Evolutionary conservation across 2,329 filamentous ascomycete genomes (phyloP).

Genomic region (Colletotrichum melonis): DNA sequence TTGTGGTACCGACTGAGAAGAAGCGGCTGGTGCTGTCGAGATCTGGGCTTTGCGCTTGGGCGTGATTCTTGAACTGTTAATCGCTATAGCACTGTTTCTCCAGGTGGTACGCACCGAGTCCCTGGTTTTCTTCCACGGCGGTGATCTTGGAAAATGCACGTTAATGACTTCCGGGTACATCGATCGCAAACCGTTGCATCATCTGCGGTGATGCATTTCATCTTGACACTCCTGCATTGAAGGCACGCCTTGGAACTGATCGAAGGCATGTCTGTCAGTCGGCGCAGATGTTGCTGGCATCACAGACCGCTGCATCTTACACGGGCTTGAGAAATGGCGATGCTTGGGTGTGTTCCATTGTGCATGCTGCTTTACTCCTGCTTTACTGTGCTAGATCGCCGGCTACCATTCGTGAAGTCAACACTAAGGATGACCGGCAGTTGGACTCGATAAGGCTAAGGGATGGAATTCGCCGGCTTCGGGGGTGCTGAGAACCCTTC

Average conservation of each 20-base stretch:
- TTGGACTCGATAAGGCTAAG: background rate
- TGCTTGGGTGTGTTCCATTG: background rate
- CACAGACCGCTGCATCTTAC: background rate
- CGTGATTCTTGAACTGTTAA: background rate
- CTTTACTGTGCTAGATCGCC: background rate
- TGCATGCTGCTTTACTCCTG: background rate
- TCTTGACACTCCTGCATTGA: constrained; percentile 51
- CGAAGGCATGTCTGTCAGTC: background rate
- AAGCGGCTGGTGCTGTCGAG: background rate
- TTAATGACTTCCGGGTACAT: constrained; percentile 49
- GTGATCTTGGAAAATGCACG: constrained; percentile 52
- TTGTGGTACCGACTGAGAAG: background rate
- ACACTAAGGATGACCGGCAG: background rate
- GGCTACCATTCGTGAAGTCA: background rate
- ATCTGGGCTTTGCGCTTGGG: background rate
- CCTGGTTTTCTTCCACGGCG: constrained; percentile 52
- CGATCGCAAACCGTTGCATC: constrained; percentile 46
- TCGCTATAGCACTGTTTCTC: background rate
- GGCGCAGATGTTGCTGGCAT: background rate
- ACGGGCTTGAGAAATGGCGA: background rate
- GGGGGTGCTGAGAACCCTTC: background rate
- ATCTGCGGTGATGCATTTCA: constrained; percentile 47
- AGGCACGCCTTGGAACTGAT: constrained; percentile 46
- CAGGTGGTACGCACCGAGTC: constrained; percentile 41
- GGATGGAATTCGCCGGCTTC: background rate